phyloP scores from a whole-genome alignment of 495 filamentous ascomycete genomes.

The Penicillium malachiteum region DNA sequence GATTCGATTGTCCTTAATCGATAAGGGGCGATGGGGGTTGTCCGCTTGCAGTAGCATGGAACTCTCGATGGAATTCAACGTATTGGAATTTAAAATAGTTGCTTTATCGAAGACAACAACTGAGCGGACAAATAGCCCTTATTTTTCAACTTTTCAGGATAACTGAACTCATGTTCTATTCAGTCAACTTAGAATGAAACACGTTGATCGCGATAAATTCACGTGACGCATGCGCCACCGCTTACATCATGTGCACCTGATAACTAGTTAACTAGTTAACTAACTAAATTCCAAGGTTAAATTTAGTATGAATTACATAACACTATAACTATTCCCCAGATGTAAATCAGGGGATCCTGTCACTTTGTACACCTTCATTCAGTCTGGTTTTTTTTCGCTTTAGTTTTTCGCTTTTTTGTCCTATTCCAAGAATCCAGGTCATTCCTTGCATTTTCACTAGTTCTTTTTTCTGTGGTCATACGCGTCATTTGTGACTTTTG shows the following conservation, averaged over 20 bases:
- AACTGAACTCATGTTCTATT: background rate
- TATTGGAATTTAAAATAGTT: background rate
- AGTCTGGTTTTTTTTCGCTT: background rate
- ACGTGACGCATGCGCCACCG: conserved; percentile 11
- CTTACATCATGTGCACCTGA: conserved; percentile 21
- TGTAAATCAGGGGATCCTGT: conserved; percentile 16
- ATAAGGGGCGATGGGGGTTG: conserved; percentile 26
- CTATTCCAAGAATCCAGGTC: background rate
- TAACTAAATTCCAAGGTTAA: too few relatives aligned
- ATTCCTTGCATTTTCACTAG: background rate
- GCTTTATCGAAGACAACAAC: background rate
- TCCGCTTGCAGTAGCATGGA: conserved; percentile 19
- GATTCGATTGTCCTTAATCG: conserved; percentile 15
- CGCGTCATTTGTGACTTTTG: conserved; percentile 20
- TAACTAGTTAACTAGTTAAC: too few relatives aligned
- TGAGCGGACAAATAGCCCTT: background rate
- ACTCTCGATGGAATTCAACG: background rate
- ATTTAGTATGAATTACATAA: too few relatives aligned
- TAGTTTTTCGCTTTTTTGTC: background rate
- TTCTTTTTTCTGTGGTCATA: conserved; percentile 7
- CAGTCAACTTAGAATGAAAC: conserved; percentile 11
- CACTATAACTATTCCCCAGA: conserved; percentile 8
- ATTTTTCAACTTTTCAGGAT: background rate
- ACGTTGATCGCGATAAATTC: conserved; percentile 12
- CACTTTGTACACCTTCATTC: background rate